phyloP scores from a whole-genome alignment of 371 early-diverging fungal species.

The Dinochytrium kinnereticum region DNA sequence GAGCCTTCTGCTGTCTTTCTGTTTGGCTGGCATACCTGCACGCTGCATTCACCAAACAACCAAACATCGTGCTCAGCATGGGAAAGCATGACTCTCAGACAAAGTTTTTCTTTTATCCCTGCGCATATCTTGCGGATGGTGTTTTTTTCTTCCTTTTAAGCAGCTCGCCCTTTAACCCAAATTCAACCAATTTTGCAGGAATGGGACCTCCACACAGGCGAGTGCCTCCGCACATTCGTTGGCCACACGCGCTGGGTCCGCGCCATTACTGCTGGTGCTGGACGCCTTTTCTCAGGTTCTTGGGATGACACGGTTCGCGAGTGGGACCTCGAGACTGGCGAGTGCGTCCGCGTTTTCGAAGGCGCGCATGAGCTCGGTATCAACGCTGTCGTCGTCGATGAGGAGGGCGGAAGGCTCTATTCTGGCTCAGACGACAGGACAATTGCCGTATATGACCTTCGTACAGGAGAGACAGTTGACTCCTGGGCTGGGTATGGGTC shows the following conservation, averaged over 20 bases:
- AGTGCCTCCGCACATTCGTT: conserved; percentile 66
- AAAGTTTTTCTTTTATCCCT: too few species aligned
- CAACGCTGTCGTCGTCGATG: conserved; percentile 38
- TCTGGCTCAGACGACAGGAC: conserved; percentile 38
- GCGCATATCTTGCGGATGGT: too few species aligned
- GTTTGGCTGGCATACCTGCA: too few species aligned
- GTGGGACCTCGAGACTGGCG: conserved; percentile 77
- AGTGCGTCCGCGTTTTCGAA: conserved; percentile 55
- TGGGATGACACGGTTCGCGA: conserved; percentile 91
- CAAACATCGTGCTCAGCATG: too few species aligned
- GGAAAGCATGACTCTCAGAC: too few species aligned
- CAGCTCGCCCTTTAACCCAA: too few species aligned
- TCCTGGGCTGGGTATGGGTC: conserved; percentile 44
- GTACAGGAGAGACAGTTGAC: conserved; percentile 40
- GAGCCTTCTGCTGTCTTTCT: too few species aligned
- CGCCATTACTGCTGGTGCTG: conserved; percentile 16
- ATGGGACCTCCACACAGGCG: conserved; percentile 79
- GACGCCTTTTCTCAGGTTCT: conserved; percentile 75
- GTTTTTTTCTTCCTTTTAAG: too few species aligned
- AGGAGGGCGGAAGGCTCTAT: conserved; percentile 26
- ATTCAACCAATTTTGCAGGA: too few species aligned
- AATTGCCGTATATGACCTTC: conserved; percentile 34
- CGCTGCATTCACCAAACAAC: too few species aligned
- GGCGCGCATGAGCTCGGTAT: conserved; percentile 36
- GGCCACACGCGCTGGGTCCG: conserved; percentile 88